Percentiles rank a stretch among this genome's conserved stretches.
These are phyloP conservation scores for Fusarium musae DNA, from an alignment of 2,329 filamentous ascomycete genomes.

Conservation along the genomic window DNA sequence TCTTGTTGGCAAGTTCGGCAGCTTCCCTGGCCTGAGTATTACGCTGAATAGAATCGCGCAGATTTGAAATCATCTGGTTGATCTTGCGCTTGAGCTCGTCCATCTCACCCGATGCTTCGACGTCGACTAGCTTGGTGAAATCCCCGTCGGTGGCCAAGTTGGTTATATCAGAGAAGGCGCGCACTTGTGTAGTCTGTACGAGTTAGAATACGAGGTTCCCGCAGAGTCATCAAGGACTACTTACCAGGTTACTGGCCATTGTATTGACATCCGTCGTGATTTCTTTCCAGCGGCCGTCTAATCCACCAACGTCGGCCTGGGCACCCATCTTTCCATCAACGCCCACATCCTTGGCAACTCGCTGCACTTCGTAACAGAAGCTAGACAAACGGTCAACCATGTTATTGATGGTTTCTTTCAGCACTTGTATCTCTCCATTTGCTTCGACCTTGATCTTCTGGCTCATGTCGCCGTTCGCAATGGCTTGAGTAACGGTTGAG, in stretches of 20 bases:
- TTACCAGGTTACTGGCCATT: slow-evolving; percentile 77
- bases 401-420: slow-evolving; percentile 98
- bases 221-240: slow-evolving; percentile 29
- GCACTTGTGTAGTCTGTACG: slow-evolving; percentile 90
- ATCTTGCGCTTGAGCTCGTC: slow-evolving; percentile 99
- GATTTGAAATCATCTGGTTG: slow-evolving; percentile 98
- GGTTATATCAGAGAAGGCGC: slow-evolving; percentile 98
- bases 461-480: slow-evolving; percentile 95
- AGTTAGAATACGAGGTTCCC: slow-evolving; percentile 1
- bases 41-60: slow-evolving; percentile 94
- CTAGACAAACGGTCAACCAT: slow-evolving; percentile 96
- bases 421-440: slow-evolving; percentile 90
- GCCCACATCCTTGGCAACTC: slow-evolving; percentile 94
- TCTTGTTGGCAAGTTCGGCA: slow-evolving; percentile 96
- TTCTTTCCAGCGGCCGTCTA: slow-evolving; percentile 96
- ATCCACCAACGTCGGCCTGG: slow-evolving; percentile 91
- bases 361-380: slow-evolving; percentile 95
- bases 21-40: slow-evolving; percentile 96
- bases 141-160: slow-evolving; percentile 96
- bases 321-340: slow-evolving; percentile 99
- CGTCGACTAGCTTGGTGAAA: slow-evolving; percentile 95
- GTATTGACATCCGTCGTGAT: slow-evolving; percentile 98
- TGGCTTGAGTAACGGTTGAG: slow-evolving; percentile 92
- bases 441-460: slow-evolving; percentile 96
- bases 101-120: slow-evolving; percentile 98